Conservation (phyloP, 169 alveolate genomes). For the Ichthyophthirius multifiliis region DNA sequence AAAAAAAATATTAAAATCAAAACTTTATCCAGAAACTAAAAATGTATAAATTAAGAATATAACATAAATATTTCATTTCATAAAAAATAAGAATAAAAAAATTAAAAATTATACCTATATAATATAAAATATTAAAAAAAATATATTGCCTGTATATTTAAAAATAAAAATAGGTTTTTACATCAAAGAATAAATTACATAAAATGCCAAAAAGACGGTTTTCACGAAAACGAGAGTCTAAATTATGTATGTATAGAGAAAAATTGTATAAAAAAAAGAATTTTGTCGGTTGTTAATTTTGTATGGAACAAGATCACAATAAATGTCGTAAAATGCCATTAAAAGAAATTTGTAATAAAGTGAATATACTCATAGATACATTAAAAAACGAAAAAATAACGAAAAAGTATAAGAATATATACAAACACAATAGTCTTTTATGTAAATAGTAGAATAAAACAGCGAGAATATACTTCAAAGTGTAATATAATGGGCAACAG, state of each 20-base stretch:
- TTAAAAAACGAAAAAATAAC: background rate
- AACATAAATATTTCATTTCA: too few relatives aligned
- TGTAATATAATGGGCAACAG: background rate
- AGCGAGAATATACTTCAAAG: background rate
- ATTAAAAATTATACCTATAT: too few relatives aligned
- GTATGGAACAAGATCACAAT: background rate
- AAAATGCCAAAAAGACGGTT: background rate
- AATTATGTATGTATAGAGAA: conserved; percentile 1
- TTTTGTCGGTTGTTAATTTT: background rate
- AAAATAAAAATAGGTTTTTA: background rate
- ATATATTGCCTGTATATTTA: too few relatives aligned
- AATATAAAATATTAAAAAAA: too few relatives aligned
- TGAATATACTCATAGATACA: background rate
- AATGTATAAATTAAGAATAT: too few relatives aligned
- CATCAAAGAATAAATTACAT: background rate
- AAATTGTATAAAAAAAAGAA: background rate
- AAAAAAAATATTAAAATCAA: too few relatives aligned
- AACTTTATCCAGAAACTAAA: too few relatives aligned
- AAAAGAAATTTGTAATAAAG: background rate
- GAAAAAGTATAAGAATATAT: background rate
- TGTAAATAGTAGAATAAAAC: background rate
- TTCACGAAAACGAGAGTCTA: background rate
- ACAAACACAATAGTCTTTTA: background rate
- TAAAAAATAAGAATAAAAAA: too few relatives aligned
- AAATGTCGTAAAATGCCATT: background rate